Conservation (phyloP, 495 filamentous ascomycete genomes). For the Halenospora varia region DNA sequence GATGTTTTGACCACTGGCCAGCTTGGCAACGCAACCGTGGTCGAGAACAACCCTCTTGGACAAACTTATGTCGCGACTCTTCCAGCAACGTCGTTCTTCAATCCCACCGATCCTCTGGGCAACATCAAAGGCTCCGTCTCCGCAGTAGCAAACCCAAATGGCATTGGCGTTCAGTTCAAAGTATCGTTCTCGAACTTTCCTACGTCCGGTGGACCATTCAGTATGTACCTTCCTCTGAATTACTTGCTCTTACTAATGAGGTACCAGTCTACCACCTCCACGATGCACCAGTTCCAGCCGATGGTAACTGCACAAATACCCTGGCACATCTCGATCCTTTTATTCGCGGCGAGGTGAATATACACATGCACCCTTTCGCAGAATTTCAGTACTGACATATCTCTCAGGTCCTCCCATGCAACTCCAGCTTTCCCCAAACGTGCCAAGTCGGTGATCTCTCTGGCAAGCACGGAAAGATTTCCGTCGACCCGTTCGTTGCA, state of each 20-base stretch:
- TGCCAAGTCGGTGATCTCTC: conserved; percentile 83
- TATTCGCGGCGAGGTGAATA: conserved; percentile 34
- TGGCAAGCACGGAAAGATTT: conserved; percentile 75
- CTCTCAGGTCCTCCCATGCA: conserved; percentile 58
- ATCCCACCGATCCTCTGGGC: conserved; percentile 42
- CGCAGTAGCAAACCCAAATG: conserved; percentile 48
- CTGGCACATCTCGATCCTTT: conserved; percentile 60
- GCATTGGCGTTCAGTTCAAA: conserved; percentile 59
- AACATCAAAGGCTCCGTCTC: conserved; percentile 58
- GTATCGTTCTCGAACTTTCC: conserved; percentile 66
- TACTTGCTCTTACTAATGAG: conserved; percentile 11
- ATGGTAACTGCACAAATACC: conserved; percentile 77
- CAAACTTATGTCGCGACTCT: conserved; percentile 56
- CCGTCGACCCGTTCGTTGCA: conserved; percentile 37
- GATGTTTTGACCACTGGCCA: conserved; percentile 34
- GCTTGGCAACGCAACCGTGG: conserved; percentile 50
- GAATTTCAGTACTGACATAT: background rate
- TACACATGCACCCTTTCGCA: background rate
- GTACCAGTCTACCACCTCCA: conserved; percentile 78
- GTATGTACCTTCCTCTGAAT: conserved; percentile 42
- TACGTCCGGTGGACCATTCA: conserved; percentile 59
- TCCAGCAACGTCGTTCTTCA: conserved; percentile 45
- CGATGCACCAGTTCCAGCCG: conserved; percentile 60
- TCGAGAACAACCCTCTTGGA: conserved; percentile 59
- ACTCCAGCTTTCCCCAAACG: conserved; percentile 53